A percentile compares a stretch with the other conserved stretches of the same genome.
These are phyloP conservation scores for Skeletonema menzelii DNA, from an alignment of 108 stramenopile species.

Conservation along the genomic window DNA sequence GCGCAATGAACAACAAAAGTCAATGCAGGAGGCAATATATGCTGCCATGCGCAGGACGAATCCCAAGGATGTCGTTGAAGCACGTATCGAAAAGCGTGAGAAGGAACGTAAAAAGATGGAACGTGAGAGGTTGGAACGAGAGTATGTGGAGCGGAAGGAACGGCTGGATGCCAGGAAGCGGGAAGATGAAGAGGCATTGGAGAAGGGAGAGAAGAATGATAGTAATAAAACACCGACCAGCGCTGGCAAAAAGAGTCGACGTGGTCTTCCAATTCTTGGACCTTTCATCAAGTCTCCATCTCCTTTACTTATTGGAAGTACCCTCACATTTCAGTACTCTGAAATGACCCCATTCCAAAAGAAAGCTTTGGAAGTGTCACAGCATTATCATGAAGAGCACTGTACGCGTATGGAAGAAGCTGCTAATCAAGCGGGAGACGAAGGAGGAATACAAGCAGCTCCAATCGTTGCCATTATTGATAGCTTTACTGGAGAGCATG, in stretches of 20 bases:
- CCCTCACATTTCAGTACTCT: constrained; percentile 10
- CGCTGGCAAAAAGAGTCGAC: neutral
- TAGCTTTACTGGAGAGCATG: constrained; percentile 18
- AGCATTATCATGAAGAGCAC: constrained; percentile 20
- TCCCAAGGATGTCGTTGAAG: constrained; percentile 1
- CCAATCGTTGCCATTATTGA: constrained; percentile 65
- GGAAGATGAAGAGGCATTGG: neutral
- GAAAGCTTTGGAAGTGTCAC: constrained; percentile 22
- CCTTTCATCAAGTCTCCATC: constrained; percentile 1
- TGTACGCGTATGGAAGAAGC: neutral
- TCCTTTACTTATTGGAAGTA: constrained; percentile 27
- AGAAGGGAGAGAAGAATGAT: constrained; percentile 2
- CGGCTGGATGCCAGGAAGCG: constrained; percentile 7
- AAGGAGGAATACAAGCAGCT: constrained; percentile 43
- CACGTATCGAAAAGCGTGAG: neutral
- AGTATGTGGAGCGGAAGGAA: constrained; percentile 8
- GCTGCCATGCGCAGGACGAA: constrained; percentile 2
- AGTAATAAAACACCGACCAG: neutral
- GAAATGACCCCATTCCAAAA: constrained; percentile 25
- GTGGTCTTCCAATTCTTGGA: constrained; percentile 12
- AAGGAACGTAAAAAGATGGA: constrained; percentile 3
- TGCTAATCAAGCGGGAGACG: neutral
- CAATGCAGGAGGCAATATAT: neutral
- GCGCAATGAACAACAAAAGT: neutral
- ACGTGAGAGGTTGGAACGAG: neutral